phyloP scores from a whole-genome alignment of 495 filamentous ascomycete genomes.

The Lophiostoma macrostomum region DNA sequence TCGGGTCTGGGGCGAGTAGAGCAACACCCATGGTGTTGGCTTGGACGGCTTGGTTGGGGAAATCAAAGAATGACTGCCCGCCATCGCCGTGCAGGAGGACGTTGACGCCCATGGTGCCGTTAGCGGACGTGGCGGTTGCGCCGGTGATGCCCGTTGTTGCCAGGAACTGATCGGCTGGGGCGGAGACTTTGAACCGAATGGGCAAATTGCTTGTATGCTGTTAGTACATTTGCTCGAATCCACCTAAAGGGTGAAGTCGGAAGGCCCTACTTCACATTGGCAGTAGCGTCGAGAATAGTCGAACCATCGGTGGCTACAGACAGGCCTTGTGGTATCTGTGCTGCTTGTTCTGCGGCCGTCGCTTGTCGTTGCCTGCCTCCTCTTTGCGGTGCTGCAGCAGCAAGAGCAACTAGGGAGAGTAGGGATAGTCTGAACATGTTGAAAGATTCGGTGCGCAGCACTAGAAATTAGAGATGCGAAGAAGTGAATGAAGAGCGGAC shows the following conservation, averaged over 20 bases:
- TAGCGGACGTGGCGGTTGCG: slow-evolving; percentile 34
- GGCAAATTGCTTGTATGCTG: slow-evolving; percentile 40
- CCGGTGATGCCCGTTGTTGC: slow-evolving; percentile 43
- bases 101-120: slow-evolving; percentile 43
- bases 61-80: slow-evolving; percentile 57
- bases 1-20: slow-evolving; percentile 48
- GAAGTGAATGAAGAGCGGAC: slow-evolving; percentile 22
- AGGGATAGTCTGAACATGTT: slow-evolving; percentile 17
- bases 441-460: slow-evolving; percentile 16
- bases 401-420: slow-evolving; percentile 3
- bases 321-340: slow-evolving; percentile 37
- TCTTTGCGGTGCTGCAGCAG: slow-evolving; percentile 8
- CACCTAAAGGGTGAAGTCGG: neutral
- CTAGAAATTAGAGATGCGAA: slow-evolving; percentile 9
- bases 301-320: slow-evolving; percentile 46
- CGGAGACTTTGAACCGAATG: slow-evolving; percentile 49
- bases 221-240: slow-evolving; percentile 3
- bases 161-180: slow-evolving; percentile 48
- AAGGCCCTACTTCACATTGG: slow-evolving; percentile 44
- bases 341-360: slow-evolving; percentile 44
- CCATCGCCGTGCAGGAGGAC: slow-evolving; percentile 54
- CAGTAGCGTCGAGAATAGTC: slow-evolving; percentile 49
- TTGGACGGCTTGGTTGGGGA: slow-evolving; percentile 52
- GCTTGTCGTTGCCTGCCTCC: neutral
- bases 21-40: slow-evolving; percentile 47